Evolutionary conservation across 2,329 filamentous ascomycete species (phyloP), one percentile per base, ranked within the genome.

Genomic region (Acrocalymma vagum): DNA sequence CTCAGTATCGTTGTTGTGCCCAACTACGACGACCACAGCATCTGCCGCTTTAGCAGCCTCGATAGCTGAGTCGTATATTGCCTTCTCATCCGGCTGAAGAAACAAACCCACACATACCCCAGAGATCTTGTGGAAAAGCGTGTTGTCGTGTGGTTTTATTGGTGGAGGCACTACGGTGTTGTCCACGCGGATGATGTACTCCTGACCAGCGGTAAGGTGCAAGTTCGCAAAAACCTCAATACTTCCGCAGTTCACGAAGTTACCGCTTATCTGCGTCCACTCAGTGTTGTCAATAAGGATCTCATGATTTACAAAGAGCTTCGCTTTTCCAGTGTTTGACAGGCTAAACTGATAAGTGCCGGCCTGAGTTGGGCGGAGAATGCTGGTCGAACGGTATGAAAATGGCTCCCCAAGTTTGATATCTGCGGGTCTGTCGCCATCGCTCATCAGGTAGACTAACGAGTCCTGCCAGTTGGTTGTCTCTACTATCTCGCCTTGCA

Each of bases 1-100:
- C 18, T 40, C 37, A n/a, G 37, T 40, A 14, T n/a, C 37, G 23
- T 40, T 40, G 17, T 40, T 40, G 22, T 40, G 37, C 5, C 29
- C 37, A 5, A 33, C 23, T 5, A 40, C 29, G 5, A 40, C 13
- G 11, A 40, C 23, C 6, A 29, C 28, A 14, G 15, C 16, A 13
- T 33, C 37, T 9, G 37, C 37, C 4, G 25, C 23, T 27, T 40
- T 31, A 4, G 37, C 29, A 15, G 21, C 23, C 4, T 16, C 9
- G 21, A 40, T 16, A n/a, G 29, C 29, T 11, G 6, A 6, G 14
- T 6, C 21, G n/a, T 26, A 14, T 22, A 40, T 26, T 4, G 37
- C 28, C 3, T 33, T 13, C 21, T 33, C 22, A 24, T 40, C 37
- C 15, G 7, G 6, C 11, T 9, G n/a, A 11, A 18, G 18, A 9